Conservation (phyloP, 2,329 filamentous ascomycete genomes). For the Aureobasidium sp. region DNA sequence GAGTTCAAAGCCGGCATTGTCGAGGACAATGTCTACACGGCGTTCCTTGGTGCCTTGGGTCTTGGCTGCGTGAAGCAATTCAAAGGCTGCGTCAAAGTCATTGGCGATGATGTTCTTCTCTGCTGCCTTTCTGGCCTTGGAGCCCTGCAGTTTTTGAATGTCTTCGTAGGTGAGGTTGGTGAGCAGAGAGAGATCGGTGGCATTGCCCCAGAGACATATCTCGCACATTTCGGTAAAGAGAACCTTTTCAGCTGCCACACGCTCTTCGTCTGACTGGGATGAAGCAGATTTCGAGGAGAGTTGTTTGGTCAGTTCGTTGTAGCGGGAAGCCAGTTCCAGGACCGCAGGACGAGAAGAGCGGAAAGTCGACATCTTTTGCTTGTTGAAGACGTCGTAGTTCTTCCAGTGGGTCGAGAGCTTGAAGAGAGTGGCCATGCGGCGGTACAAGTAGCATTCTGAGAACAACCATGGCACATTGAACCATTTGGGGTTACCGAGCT, state of each 20-base stretch:
- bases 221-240: constrained; percentile 91
- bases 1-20: constrained; percentile 95
- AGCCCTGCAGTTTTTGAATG: constrained; percentile 91
- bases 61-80: constrained; percentile 58
- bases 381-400: constrained; percentile 78
- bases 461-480: constrained; percentile 83
- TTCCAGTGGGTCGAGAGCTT: constrained; percentile 75
- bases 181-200: constrained; percentile 85
- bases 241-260: constrained; percentile 63
- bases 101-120: constrained; percentile 92
- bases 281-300: constrained; percentile 48
- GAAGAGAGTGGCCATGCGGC: constrained; percentile 76
- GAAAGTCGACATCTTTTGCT: constrained; percentile 88
- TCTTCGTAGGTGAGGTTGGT: constrained; percentile 90
- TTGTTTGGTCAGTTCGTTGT: constrained; percentile 65
- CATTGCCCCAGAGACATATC: constrained; percentile 96
- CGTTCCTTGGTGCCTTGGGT: constrained; percentile 57
- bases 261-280: constrained; percentile 42
- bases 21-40: constrained; percentile 86
- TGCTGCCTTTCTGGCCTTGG: constrained; percentile 73
- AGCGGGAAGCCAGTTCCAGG: constrained; percentile 71
- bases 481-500: constrained; percentile 70
- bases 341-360: constrained; percentile 83
- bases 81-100: constrained; percentile 68
- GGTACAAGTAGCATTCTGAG: constrained; percentile 89